Evolutionary conservation across 805 yeast species (phyloP).

Genomic region (Wickerhamiella azymoides): DNA sequence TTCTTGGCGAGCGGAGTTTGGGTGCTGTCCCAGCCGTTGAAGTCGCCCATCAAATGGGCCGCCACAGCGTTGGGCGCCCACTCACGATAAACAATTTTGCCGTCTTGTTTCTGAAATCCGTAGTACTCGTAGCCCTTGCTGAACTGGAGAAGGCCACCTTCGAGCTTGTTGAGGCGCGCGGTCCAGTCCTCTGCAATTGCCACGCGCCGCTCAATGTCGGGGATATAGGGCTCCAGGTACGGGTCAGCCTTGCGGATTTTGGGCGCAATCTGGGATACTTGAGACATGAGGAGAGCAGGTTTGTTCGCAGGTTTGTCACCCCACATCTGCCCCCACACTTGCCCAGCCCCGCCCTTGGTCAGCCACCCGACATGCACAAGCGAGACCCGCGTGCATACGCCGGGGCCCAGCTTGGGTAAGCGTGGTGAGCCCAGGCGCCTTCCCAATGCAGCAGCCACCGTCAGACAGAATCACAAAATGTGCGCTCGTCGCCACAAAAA

Average conservation of each 20-base stretch:
- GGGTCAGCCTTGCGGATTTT: slow-evolving; percentile 64
- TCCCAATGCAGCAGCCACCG: background rate
- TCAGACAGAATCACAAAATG: background rate
- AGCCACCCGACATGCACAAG: background rate
- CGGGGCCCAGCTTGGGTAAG: background rate
- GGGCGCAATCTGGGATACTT: background rate
- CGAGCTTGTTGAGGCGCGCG: slow-evolving; percentile 37
- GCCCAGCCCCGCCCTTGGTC: too few relatives aligned
- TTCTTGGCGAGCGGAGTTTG: slow-evolving; percentile 45
- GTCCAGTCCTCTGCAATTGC: slow-evolving; percentile 53
- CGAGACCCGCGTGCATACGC: background rate
- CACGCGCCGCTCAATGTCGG: slow-evolving; percentile 56
- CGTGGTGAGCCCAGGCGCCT: background rate
- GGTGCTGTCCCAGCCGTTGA: slow-evolving; percentile 65
- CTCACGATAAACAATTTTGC: slow-evolving; percentile 52
- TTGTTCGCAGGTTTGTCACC: background rate
- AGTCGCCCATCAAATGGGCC: slow-evolving; percentile 82
- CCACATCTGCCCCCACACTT: background rate
- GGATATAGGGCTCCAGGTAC: slow-evolving; percentile 66
- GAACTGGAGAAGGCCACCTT: slow-evolving; percentile 54
- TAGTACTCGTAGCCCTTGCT: slow-evolving; percentile 62
- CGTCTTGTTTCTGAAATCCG: slow-evolving; percentile 58
- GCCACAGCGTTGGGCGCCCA: slow-evolving; percentile 80
- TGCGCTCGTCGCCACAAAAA: background rate
- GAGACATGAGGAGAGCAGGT: background rate